Evolutionary conservation across 2,329 filamentous ascomycete genomes (phyloP).

Genomic region (Aspergillus bombycis): DNA sequence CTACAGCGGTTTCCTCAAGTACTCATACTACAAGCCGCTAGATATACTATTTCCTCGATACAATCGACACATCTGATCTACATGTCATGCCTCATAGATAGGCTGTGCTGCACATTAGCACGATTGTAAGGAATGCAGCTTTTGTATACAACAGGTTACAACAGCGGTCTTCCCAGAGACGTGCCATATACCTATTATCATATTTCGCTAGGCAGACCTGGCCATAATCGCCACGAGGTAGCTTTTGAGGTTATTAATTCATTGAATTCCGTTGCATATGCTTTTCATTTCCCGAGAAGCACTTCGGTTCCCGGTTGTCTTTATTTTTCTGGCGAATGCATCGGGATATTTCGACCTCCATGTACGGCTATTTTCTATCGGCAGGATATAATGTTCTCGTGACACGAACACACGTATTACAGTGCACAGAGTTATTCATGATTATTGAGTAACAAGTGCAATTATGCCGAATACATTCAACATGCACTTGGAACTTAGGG

Average conservation of each 20-base stretch:
- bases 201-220: not conserved
- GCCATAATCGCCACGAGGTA: not conserved
- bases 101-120: not conserved
- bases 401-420: not conserved
- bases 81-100: not conserved
- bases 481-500: not conserved
- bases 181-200: too few species aligned
- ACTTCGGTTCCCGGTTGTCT: not conserved
- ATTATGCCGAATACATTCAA: not conserved
- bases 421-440: not conserved
- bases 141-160: too few species aligned
- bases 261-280: not conserved
- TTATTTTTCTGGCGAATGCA: not conserved
- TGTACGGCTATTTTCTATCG: not conserved
- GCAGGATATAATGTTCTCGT: not conserved
- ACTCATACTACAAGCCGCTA: not conserved
- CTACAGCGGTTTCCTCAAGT: not conserved
- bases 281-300: not conserved
- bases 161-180: too few species aligned
- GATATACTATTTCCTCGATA: not conserved
- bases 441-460: not conserved
- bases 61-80: not conserved
- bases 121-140: too few species aligned
- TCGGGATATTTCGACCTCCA: not conserved
- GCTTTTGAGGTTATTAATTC: too few species aligned